Conservation (phyloP, 345 rosid species). For the Erysimum cheiranthoides region DNA sequence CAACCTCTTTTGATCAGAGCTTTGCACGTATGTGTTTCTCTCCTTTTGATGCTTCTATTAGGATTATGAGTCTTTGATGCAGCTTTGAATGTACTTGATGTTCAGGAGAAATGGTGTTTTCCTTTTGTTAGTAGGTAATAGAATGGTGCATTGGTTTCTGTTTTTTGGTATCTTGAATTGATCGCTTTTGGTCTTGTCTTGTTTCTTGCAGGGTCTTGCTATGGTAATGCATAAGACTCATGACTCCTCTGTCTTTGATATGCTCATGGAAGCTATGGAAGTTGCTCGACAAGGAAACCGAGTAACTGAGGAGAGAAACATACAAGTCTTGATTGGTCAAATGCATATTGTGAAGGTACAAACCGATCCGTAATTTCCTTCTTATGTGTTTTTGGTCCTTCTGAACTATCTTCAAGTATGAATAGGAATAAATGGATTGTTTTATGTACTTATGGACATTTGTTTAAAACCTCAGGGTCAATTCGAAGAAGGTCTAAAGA, state of each 20-base stretch:
- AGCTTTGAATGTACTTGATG: not conserved
- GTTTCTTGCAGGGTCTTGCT: slow-evolving; percentile 70
- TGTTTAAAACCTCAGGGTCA: slow-evolving; percentile 62
- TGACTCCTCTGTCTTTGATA: slow-evolving; percentile 80
- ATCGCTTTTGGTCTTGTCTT: slow-evolving; percentile 12
- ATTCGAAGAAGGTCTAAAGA: slow-evolving; percentile 71
- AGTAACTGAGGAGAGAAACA: slow-evolving; percentile 86
- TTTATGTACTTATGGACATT: slow-evolving; percentile 18
- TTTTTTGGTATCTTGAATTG: not conserved
- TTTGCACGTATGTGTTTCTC: slow-evolving; percentile 70
- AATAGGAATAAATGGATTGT: not conserved
- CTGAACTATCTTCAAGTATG: not conserved
- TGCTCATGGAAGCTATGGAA: slow-evolving; percentile 74
- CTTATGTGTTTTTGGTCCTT: not conserved
- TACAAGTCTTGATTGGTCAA: slow-evolving; percentile 80
- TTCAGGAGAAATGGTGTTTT: slow-evolving; percentile 27
- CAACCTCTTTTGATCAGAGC: slow-evolving; percentile 85
- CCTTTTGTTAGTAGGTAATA: not conserved
- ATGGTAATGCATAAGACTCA: slow-evolving; percentile 88
- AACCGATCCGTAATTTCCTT: not conserved
- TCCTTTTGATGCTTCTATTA: slow-evolving; percentile 7
- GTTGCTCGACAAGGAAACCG: slow-evolving; percentile 57
- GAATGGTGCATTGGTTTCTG: not conserved
- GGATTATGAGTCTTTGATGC: not conserved
- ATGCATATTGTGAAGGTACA: slow-evolving; percentile 86